Evolutionary conservation across 495 filamentous ascomycete species (phyloP).

Genomic region (Hamigera avellanea): DNA sequence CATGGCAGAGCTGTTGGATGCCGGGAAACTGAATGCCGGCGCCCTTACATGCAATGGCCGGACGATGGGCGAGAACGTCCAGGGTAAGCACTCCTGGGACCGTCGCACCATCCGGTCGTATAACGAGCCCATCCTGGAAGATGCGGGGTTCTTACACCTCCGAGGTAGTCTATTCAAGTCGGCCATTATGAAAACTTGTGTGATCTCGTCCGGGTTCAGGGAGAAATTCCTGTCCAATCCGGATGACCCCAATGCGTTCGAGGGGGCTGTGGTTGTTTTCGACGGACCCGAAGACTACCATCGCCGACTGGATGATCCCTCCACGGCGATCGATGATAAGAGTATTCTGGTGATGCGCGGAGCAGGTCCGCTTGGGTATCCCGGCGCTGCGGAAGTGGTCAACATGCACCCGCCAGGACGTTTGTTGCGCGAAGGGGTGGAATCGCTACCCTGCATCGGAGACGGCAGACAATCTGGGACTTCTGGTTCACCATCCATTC

Average conservation of each 20-base stretch:
- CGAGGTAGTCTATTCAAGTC: slow-evolving; percentile 40
- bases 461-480: slow-evolving; percentile 46
- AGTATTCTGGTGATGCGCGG: slow-evolving; percentile 45
- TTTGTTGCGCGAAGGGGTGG: slow-evolving; percentile 33
- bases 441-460: slow-evolving; percentile 42
- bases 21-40: slow-evolving; percentile 27
- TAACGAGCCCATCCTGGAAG: slow-evolving; percentile 31
- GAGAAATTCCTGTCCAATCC: slow-evolving; percentile 36
- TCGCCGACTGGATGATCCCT: slow-evolving; percentile 31
- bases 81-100: slow-evolving; percentile 32
- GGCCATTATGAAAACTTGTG: slow-evolving; percentile 47
- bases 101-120: slow-evolving; percentile 32
- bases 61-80: slow-evolving; percentile 29
- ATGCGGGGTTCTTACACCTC: slow-evolving; percentile 41
- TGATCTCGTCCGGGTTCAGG: slow-evolving; percentile 38
- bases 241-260: slow-evolving; percentile 40
- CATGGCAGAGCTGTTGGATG: slow-evolving; percentile 40
- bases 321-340: slow-evolving; percentile 31
- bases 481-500: slow-evolving; percentile 42
- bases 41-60: slow-evolving; percentile 33
- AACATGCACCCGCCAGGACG: slow-evolving; percentile 43
- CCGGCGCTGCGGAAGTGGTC: slow-evolving; percentile 44
- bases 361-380: slow-evolving; percentile 40
- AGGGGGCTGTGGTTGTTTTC: slow-evolving; percentile 38
- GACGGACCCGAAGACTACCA: slow-evolving; percentile 45